Percentiles rank a stretch among this genome's conserved stretches.
These are phyloP conservation scores for Luffa aegyptiaca DNA, from an alignment of 306 rosid genomes.

Conservation along the genomic window DNA sequence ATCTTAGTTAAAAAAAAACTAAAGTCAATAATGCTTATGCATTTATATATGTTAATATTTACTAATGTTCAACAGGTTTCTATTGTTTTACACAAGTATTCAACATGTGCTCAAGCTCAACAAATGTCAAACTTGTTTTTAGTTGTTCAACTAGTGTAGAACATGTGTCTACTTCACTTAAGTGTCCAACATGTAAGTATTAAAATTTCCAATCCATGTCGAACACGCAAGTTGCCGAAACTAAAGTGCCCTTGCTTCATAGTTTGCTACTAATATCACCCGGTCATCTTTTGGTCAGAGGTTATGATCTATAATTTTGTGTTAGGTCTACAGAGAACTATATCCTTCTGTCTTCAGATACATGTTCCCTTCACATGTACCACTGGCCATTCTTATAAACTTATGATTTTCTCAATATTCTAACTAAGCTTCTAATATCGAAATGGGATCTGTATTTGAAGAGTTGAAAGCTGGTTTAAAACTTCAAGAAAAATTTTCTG, in stretches of 20 bases:
- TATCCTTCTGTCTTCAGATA: background rate
- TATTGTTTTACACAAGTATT: background rate
- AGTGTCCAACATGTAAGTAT: background rate
- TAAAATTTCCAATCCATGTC: background rate
- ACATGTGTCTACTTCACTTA: background rate
- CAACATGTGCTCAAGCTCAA: background rate
- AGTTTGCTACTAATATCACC: background rate
- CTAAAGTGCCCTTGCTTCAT: background rate
- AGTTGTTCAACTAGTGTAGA: background rate
- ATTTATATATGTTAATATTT: background rate
- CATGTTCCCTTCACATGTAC: background rate
- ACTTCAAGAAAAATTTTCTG: background rate
- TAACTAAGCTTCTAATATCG: background rate
- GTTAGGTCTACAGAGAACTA: background rate
- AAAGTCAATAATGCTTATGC: background rate
- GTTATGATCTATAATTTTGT: background rate
- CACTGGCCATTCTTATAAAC: background rate
- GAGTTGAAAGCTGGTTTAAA: background rate
- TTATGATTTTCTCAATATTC: background rate
- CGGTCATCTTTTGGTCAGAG: background rate
- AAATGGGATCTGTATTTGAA: background rate
- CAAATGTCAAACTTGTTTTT: background rate
- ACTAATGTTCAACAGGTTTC: background rate
- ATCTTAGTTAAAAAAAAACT: background rate
- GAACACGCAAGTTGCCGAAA: background rate